phyloP scores from a whole-genome alignment of 306 rosid genomes.

The Dryas octopetala region DNA sequence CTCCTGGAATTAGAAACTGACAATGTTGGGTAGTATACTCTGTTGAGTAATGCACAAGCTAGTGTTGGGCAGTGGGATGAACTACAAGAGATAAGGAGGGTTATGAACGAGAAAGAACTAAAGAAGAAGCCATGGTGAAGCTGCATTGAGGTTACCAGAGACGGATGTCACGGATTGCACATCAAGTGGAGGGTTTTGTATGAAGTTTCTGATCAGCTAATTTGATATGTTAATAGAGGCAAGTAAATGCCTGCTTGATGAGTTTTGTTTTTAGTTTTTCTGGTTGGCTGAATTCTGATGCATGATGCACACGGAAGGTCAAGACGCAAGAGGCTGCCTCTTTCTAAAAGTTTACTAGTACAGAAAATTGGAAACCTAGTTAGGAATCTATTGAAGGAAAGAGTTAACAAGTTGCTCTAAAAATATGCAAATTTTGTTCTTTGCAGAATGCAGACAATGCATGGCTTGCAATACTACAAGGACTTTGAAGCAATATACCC shows the following conservation, averaged over 20 bases:
- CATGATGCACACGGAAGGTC: background rate
- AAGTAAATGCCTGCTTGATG: background rate
- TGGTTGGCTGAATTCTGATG: background rate
- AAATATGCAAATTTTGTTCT: background rate
- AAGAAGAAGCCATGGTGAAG: slow-evolving; percentile 67
- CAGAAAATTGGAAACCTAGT: background rate
- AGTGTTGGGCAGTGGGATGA: slow-evolving; percentile 52
- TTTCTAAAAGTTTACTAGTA: background rate
- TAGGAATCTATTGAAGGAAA: too few relatives aligned
- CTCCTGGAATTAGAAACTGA: slow-evolving; percentile 58
- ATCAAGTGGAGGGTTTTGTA: slow-evolving; percentile 17
- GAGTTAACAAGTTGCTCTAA: background rate
- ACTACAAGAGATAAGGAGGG: slow-evolving; percentile 50
- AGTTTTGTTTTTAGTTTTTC: background rate
- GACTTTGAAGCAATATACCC: too few relatives aligned
- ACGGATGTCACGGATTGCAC: slow-evolving; percentile 31
- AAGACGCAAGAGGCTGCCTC: background rate
- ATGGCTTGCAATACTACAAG: too few relatives aligned
- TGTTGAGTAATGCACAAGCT: slow-evolving; percentile 56
- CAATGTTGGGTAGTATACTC: slow-evolving; percentile 48
- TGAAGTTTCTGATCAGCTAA: background rate
- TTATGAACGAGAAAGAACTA: slow-evolving; percentile 44
- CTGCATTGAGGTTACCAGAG: slow-evolving; percentile 49
- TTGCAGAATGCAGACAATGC: too few relatives aligned
- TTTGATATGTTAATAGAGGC: background rate